Conservation (phyloP, 148 eudicot genomes). For the Pouteria glomerata region DNA sequence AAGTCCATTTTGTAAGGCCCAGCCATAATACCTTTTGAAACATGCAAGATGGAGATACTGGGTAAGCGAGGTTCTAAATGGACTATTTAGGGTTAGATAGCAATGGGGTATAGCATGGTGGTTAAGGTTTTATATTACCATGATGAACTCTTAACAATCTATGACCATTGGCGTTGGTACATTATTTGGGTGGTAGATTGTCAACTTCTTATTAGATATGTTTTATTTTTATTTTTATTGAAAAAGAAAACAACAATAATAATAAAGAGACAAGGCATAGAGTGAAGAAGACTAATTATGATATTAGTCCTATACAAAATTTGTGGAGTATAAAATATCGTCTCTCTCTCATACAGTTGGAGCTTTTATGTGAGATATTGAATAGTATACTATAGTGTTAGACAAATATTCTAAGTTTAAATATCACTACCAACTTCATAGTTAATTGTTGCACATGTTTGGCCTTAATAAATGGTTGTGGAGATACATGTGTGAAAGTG, state of each 20-base stretch:
- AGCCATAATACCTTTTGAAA: background rate
- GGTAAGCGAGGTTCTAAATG: background rate
- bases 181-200: background rate
- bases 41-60: background rate
- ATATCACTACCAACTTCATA: too few relatives aligned
- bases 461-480: too few relatives aligned
- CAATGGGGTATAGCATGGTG: background rate
- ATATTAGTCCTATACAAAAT: background rate
- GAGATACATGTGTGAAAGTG: too few relatives aligned
- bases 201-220: constrained; percentile 4
- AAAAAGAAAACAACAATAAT: background rate
- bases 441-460: too few relatives aligned
- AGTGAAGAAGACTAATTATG: background rate
- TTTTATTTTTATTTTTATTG: too few relatives aligned
- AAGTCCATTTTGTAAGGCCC: background rate
- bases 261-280: background rate
- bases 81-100: background rate
- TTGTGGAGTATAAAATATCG: too few relatives aligned
- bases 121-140: background rate
- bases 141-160: background rate
- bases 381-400: too few relatives aligned
- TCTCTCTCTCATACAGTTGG: too few relatives aligned
- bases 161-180: background rate
- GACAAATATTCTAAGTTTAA: too few relatives aligned
- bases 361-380: too few relatives aligned